phyloP scores from a whole-genome alignment of 345 rosid genomes.

The Iberis pinnata region DNA sequence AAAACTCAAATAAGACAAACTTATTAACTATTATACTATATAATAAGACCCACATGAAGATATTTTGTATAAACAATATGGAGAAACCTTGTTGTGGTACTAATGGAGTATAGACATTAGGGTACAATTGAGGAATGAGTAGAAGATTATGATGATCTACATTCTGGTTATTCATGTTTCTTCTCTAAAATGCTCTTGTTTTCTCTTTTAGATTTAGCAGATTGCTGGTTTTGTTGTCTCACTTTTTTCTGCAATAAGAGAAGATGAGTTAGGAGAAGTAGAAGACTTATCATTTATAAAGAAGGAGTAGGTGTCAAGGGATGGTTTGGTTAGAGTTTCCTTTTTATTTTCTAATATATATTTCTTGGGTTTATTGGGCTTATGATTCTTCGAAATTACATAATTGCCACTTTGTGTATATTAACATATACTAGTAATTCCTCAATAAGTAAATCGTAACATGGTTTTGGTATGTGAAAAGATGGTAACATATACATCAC shows the following conservation, averaged over 20 bases:
- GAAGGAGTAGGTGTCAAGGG: conserved; percentile 28
- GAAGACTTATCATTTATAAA: conserved; percentile 25
- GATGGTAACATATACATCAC: conserved; percentile 14
- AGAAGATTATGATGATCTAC: conserved; percentile 25
- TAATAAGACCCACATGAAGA: conserved; percentile 23
- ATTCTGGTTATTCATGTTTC: conserved; percentile 23
- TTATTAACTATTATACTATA: neutral
- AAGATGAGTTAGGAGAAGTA: conserved; percentile 23
- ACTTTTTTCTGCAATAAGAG: conserved; percentile 22
- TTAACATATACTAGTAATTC: neutral
- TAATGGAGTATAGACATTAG: conserved; percentile 23
- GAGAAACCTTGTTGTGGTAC: conserved; percentile 27
- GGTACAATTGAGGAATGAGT: conserved; percentile 28
- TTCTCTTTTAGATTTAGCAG: conserved; percentile 14
- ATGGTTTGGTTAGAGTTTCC: conserved; percentile 17
- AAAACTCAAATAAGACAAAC: conserved; percentile 16
- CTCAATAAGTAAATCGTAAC: neutral
- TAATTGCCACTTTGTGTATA: conserved; percentile 4
- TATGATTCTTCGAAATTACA: neutral
- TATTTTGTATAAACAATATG: conserved; percentile 2
- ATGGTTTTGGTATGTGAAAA: neutral
- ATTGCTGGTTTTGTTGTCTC: conserved; percentile 21
- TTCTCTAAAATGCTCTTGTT: conserved; percentile 4
- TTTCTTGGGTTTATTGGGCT: neutral
- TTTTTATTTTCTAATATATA: neutral